Conservation (phyloP, 176 grass and related monocot genomes). For the Phragmites australis region DNA sequence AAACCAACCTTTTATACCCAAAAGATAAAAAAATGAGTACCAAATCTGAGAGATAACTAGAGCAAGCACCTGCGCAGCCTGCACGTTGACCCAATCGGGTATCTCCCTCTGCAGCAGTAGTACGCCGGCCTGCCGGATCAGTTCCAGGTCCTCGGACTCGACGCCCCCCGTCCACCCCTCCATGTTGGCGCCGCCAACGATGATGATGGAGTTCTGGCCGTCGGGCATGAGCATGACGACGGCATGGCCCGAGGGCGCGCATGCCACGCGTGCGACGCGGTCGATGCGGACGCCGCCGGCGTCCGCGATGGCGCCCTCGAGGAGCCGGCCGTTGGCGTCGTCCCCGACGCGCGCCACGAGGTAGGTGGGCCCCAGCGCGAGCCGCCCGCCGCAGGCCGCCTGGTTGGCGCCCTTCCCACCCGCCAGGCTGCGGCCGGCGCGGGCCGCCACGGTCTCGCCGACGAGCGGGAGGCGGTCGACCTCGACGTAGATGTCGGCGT, state of each 20-base stretch:
- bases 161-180: slow-evolving; percentile 70
- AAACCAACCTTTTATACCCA: background rate
- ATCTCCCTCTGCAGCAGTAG: slow-evolving; percentile 92
- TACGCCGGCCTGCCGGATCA: slow-evolving; percentile 63
- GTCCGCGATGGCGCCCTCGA: slow-evolving; percentile 72
- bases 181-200: slow-evolving; percentile 97
- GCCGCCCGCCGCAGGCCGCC: slow-evolving; percentile 80
- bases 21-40: background rate
- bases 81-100: slow-evolving; percentile 88
- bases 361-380: slow-evolving; percentile 62
- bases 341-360: slow-evolving; percentile 79
- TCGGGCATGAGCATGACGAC: slow-evolving; percentile 92
- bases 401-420: slow-evolving; percentile 80
- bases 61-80: slow-evolving; percentile 74
- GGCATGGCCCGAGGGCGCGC: slow-evolving; percentile 77
- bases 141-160: slow-evolving; percentile 55
- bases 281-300: slow-evolving; percentile 65
- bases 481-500: slow-evolving; percentile 98
- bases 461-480: slow-evolving; percentile 73
- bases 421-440: slow-evolving; percentile 53
- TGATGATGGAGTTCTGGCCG: slow-evolving; percentile 97
- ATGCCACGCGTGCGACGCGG: slow-evolving; percentile 47
- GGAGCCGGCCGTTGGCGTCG: slow-evolving; percentile 83
- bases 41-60: slow-evolving; percentile 8
- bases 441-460: slow-evolving; percentile 75